Evolutionary conservation across 495 filamentous ascomycete species (phyloP), one percentile per base, ranked within the genome.

Genomic region (Barbatosphaeria neglecta): DNA sequence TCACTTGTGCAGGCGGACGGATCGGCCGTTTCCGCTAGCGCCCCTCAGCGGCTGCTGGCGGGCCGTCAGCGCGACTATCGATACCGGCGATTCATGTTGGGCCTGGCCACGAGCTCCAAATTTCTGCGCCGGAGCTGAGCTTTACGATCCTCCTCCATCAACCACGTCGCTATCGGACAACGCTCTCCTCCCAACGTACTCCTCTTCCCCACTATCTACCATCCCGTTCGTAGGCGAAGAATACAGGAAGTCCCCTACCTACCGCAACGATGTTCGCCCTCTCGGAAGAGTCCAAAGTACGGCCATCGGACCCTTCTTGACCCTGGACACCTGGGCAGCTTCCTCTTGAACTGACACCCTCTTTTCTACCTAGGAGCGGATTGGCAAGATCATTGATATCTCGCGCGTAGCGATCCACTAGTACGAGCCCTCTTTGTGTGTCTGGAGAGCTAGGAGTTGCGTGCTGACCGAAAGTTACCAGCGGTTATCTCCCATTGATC

Each of bases 391-490:
- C 62, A 87, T 98, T 58, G 92, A 98, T 63, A 72, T 95, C 62
- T 93, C 88, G 45, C 80, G 90, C 49, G 80, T 97, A 52, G 87
- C 87, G n/a, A 84, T 98, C 61, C 92, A 98, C 72, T 98, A 97
- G 90, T 95, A 78, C 41, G 39, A 4, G 79, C 47, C 16, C 8
- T 47, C 10, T 31, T 24, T 27, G 37, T 18, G 7, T 9, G 35
- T 41, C n/a, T 42, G 33, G 47, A 45, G 24, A 45, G 31, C 43
- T 48, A 37, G 44, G 47, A 52, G 38, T 37, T 43, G 18, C 22
- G 11, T 35, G 52, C 67, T 75, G 46, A 77, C 66, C 40, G 25
- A n/a, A n/a, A n/a, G 23, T 13, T 19, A 54, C 50, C 57, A 95
- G 90, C 73, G 92, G 92, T 65, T 98, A 96, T 63, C 76, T 98